phyloP scores from a whole-genome alignment of 2,329 filamentous ascomycete species.

The Neofusicoccum umdonicola region DNA sequence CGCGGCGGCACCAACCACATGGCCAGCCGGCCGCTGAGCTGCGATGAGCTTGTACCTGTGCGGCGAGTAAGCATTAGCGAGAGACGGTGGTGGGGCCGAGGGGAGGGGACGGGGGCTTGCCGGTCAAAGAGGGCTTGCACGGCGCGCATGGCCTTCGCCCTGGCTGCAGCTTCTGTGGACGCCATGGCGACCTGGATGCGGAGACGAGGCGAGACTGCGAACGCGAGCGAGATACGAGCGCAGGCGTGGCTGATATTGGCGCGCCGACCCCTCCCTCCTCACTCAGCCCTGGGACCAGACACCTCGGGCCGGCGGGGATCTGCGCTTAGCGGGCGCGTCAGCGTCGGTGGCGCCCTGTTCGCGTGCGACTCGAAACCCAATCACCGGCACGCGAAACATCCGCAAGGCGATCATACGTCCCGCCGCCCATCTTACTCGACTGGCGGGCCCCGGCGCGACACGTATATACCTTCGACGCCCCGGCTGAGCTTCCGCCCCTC shows the following conservation, averaged over 20 bases:
- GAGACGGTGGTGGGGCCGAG: not conserved
- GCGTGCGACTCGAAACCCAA: constrained; percentile 2
- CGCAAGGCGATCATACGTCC: constrained; percentile 2
- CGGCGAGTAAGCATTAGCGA: constrained; percentile 4
- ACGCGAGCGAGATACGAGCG: not conserved
- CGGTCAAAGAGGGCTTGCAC: constrained; percentile 38
- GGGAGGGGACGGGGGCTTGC: not conserved
- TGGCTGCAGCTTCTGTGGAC: constrained; percentile 23
- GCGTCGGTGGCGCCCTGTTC: not conserved
- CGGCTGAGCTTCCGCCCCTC: not conserved
- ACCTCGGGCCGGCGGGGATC: constrained; percentile 14
- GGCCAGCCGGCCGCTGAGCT: constrained; percentile 29
- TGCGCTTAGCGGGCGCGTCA: not conserved
- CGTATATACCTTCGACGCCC: not conserved
- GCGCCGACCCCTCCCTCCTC: not conserved
- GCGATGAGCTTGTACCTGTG: constrained; percentile 32
- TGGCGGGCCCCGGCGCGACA: not conserved
- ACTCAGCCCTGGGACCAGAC: constrained; percentile 2
- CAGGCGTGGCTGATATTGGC: not conserved
- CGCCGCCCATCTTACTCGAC: not conserved
- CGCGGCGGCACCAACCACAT: constrained; percentile 28
- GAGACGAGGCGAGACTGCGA: not conserved
- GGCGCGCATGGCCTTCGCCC: constrained; percentile 34
- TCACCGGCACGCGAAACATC: constrained; percentile 4
- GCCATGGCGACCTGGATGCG: constrained; percentile 22